A percentile compares a stretch with the other conserved stretches of the same genome.
phyloP scores from a whole-genome alignment of 2,329 filamentous ascomycete genomes.

The Diaporthe sp. region DNA sequence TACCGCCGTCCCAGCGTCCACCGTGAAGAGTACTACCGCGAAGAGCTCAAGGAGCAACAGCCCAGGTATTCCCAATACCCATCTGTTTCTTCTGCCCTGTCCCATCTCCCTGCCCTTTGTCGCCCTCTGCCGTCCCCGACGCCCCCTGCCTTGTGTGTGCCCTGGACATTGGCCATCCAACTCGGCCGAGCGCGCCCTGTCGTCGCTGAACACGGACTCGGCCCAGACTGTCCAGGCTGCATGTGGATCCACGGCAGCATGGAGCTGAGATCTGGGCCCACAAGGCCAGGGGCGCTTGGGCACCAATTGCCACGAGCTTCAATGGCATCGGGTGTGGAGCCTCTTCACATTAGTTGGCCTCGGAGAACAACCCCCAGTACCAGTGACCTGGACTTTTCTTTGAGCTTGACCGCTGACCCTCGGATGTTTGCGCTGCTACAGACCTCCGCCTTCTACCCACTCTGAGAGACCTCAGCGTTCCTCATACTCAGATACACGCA shows the following conservation, averaged over 20 bases:
- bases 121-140: background rate
- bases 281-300: conserved; percentile 11
- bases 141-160: background rate
- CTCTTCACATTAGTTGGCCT: conserved; percentile 32
- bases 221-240: conserved; percentile 11
- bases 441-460: conserved; percentile 35
- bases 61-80: conserved; percentile 36
- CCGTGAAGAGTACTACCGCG: conserved; percentile 60
- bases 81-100: conserved; percentile 31
- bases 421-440: background rate
- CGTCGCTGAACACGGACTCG: conserved; percentile 28
- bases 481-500: conserved; percentile 70
- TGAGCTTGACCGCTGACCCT: conserved; percentile 23
- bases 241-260: conserved; percentile 18
- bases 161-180: background rate
- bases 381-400: background rate
- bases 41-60: conserved; percentile 55
- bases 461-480: conserved; percentile 48
- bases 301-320: conserved; percentile 27
- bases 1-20: conserved; percentile 77
- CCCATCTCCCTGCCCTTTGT: background rate
- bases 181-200: conserved; percentile 19
- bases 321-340: conserved; percentile 17
- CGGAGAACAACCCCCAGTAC: conserved; percentile 34
- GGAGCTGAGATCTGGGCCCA: conserved; percentile 27